Base-by-base conservation (phyloP, 2,329 filamentous ascomycete species). In the Botrytis byssoidea region DNA sequence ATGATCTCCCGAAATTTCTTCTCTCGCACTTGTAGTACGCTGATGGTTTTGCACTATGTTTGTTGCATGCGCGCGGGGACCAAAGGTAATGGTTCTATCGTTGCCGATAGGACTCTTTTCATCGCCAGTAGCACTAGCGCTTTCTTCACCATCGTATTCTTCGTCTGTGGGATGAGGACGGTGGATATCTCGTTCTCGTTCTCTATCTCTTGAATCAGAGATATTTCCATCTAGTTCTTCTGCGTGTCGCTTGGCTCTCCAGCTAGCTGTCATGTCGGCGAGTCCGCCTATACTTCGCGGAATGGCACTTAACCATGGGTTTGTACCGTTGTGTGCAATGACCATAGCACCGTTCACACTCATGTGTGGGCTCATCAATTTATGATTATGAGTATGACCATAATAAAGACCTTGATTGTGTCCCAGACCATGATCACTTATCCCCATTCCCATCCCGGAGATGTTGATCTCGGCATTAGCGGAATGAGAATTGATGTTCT, bases 271-370 rank as follows among this genome's bases (percentile, higher is more conserved):
- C 77, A 77, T 73, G 10, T 73, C 68, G n/a, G 40, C 51, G 9
- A 70, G 55, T 10, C 68, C 68, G 4, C 55, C 25, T 60, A 63
- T 75, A 32, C 83, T 83, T 32, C 84, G 81, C 9, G 85, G 85
- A 44, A 86, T 82, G 20, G 84, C 84, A 74, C 83, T 86, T 12
- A 86, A 81, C 77, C 83, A 82, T 7, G 84, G 85, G 73, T 83
- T 84, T 3, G 83, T 74, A 9, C 73, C 75, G 18, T 10, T 40
- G 10, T 51, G 48, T 5, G 48, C 66, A 25, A 69, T 51, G 25
- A 44, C 37, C 48, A 69, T 57, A 1, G 66, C 20, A n/a, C 66
- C 37, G 7, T 42, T 44, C 7, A 69, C 35, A 42, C 48, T 37
- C 25, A 57, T 69, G 18, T 69, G 66, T 7, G 48, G 55, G 16